Evolutionary conservation across 2,329 filamentous ascomycete genomes (phyloP), one percentile per base, ranked within the genome.

Genomic region (Apiospora sp.): DNA sequence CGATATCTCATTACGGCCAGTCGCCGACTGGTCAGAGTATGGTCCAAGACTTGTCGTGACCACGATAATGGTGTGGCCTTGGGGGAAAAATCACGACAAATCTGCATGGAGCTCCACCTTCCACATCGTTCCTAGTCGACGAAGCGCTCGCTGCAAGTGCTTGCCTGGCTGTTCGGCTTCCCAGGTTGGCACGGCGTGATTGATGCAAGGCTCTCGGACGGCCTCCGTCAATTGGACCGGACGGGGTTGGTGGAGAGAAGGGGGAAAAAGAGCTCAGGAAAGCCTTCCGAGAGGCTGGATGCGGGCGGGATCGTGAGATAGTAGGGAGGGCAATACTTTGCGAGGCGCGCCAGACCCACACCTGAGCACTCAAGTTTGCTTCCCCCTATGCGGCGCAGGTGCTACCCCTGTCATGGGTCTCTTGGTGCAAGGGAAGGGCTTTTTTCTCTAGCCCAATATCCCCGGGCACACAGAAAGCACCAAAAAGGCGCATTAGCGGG

Each of bases 241-340:
- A 64, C 34, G 54, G 16, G 16, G 30, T 41, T 41, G 58, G 34
- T 64, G 58, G 37, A 41, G 37, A 41, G 37, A 41, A 41, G 5
- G 10, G 10, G 37, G 37, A 34, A 10, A 12, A 34, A 19, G n/a
- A n/a, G 6, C 8, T 19, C 30, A 13, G n/a, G 58, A 34, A 14
- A 14, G 30, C 34, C 8, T 19, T 64, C 58, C 58, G 58, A 64
- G 58, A 64, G 58, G 58, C 58, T 64, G 58, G 16, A 4, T 64
- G 58, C 58, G 58, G 58, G 58, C 58, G 58, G 58, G 34, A 64
- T 64, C 58, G 58, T 64, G 58, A 64, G 58, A 64, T 41, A 37
- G n/a, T 12, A 19, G 19, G 34, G 19, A 30, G 58, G 58, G 58
- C 58, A 64, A 34, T 34, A 64, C 58, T 64, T 64, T 64, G 58